Conservation (phyloP, 2,329 filamentous ascomycete genomes). For the Xylariaceae sp. region DNA sequence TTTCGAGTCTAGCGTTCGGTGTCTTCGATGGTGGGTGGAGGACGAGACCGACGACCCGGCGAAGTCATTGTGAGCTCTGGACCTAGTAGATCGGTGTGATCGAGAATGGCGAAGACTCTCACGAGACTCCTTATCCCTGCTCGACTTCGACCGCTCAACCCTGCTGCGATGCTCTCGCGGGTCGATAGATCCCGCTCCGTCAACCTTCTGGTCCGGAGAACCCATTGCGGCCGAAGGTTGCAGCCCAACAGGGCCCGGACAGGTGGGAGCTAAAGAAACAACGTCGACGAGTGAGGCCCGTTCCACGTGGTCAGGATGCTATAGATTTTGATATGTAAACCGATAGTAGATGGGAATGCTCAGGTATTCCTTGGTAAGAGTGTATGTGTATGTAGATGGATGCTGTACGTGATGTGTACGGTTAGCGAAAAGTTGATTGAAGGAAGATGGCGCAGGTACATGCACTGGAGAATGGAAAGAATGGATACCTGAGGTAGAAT, state of each 20-base stretch:
- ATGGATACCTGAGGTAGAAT: not conserved
- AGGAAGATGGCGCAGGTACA: constrained; percentile 17
- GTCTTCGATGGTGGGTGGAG: constrained; percentile 27
- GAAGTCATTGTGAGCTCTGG: constrained; percentile 22
- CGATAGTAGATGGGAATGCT: not conserved
- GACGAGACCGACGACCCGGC: constrained; percentile 26
- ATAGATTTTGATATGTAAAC: not conserved
- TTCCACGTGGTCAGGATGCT: constrained; percentile 11
- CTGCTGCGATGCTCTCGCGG: constrained; percentile 26
- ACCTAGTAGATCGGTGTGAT: constrained; percentile 28
- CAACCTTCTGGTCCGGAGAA: constrained; percentile 26
- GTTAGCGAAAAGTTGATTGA: constrained; percentile 16
- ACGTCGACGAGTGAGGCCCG: constrained; percentile 15
- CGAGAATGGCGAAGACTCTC: constrained; percentile 27
- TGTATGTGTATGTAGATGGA: constrained; percentile 3
- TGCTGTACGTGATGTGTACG: constrained; percentile 7
- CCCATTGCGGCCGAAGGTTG: constrained; percentile 28
- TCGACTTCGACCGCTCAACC: constrained; percentile 20
- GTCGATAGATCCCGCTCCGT: constrained; percentile 17
- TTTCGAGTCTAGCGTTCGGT: constrained; percentile 32
- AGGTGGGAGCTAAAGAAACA: constrained; percentile 16
- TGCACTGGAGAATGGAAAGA: constrained; percentile 10
- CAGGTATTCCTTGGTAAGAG: constrained; percentile 1
- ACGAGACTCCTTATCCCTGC: constrained; percentile 22
- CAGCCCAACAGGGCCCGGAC: constrained; percentile 32